Conservation (phyloP, 1,139 yeast species). For the Geotrichum bryndzae region DNA sequence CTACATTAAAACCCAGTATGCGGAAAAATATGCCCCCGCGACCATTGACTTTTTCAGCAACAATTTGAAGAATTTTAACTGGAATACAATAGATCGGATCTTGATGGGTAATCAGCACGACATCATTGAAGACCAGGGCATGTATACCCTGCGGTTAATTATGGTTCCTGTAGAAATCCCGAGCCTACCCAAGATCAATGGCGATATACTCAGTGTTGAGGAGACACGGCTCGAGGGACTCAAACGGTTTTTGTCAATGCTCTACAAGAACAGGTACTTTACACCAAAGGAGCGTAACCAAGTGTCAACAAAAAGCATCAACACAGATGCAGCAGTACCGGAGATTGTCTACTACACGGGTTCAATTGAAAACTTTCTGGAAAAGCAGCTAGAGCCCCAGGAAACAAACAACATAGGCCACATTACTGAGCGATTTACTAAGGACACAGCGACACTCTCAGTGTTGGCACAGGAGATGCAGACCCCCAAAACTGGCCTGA, state of each 20-base stretch:
- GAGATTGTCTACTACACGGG: conserved; percentile 88
- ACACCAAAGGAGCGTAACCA: conserved; percentile 41
- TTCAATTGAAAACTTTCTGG: conserved; percentile 62
- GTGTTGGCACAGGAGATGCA: conserved; percentile 64
- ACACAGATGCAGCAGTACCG: conserved; percentile 46
- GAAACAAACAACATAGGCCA: conserved; percentile 22
- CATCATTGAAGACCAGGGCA: conserved; percentile 47
- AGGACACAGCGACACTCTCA: conserved; percentile 34
- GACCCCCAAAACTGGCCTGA: conserved; percentile 50
- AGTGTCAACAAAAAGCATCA: conserved; percentile 38
- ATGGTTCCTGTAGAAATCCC: conserved; percentile 66
- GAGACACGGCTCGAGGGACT: conserved; percentile 88
- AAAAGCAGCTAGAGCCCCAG: conserved; percentile 38
- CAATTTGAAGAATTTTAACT: conserved; percentile 57
- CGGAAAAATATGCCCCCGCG: conserved; percentile 51
- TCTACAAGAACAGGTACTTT: conserved; percentile 54
- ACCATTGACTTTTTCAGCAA: conserved; percentile 52
- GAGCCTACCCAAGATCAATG: conserved; percentile 4
- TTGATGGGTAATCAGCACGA: conserved; percentile 85
- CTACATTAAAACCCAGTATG: conserved; percentile 71
- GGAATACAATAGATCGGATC: conserved; percentile 88
- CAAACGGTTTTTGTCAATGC: conserved; percentile 57
- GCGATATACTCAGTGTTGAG: conserved; percentile 64
- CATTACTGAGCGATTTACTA: conserved; percentile 29
- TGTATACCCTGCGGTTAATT: conserved; percentile 73